These are phyloP conservation scores for Sphagnum fallax DNA, from an alignment of 228 moss, liverwort and hornwort genomes.

Conservation along the genomic window DNA sequence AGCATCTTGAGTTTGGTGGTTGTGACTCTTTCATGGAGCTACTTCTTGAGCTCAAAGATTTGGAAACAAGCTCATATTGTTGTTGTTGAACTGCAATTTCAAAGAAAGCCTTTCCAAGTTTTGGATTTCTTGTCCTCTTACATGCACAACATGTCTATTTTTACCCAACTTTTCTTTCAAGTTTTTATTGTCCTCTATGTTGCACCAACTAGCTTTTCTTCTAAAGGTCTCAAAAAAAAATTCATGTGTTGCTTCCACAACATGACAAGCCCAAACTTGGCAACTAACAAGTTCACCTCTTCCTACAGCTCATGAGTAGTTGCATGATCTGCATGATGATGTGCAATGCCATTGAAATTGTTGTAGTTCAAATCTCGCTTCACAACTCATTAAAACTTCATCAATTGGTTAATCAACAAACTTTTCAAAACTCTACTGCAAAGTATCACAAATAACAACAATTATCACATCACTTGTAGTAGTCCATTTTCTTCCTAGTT, in stretches of 20 bases:
- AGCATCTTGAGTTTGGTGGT: background rate
- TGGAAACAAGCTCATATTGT: slow-evolving; percentile 17
- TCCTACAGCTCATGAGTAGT: slow-evolving; percentile 67
- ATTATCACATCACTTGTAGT: slow-evolving; percentile 13
- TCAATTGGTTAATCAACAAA: too few species aligned
- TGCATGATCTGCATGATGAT: slow-evolving; percentile 6
- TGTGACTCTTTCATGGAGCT: background rate
- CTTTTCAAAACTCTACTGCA: too few species aligned
- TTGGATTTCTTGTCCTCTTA: slow-evolving; percentile 61
- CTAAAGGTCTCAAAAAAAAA: slow-evolving; percentile 49
- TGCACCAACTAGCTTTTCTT: slow-evolving; percentile 46
- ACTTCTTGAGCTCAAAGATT: slow-evolving; percentile 27
- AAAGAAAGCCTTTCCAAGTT: slow-evolving; percentile 61
- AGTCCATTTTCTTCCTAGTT: slow-evolving; percentile 16
- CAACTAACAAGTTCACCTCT: slow-evolving; percentile 59
- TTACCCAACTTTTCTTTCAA: slow-evolving; percentile 54
- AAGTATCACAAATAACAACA: background rate
- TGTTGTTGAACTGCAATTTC: too few species aligned
- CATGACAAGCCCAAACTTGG: slow-evolving; percentile 45
- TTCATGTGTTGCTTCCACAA: slow-evolving; percentile 57
- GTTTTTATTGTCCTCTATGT: slow-evolving; percentile 45
- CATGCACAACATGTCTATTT: slow-evolving; percentile 50
- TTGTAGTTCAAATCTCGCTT: too few species aligned
- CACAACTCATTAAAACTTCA: too few species aligned
- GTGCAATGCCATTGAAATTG: too few species aligned